Percentiles rank a stretch among this genome's conserved stretches.
Conservation (phyloP, 2,329 filamentous ascomycete species). For the Colletotrichum noveboracense region DNA sequence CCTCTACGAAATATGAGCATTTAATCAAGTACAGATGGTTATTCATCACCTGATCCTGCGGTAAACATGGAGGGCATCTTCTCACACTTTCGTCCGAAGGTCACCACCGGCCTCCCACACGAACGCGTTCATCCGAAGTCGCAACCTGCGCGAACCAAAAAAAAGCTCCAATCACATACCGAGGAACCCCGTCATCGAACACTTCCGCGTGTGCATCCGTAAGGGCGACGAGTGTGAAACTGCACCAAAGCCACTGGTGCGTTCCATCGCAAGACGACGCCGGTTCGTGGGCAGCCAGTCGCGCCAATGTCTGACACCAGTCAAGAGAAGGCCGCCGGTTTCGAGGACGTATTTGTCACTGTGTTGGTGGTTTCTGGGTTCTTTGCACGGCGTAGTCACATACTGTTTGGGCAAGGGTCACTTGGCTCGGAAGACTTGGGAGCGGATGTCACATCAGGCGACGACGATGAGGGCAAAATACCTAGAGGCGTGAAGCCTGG, state of each 20-base stretch:
- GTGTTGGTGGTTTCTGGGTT: background rate
- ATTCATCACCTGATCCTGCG: background rate
- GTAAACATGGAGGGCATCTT: background rate
- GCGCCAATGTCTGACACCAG: background rate
- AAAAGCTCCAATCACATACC: background rate
- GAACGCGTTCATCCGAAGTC: background rate
- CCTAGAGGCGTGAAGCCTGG: background rate
- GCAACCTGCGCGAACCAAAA: background rate
- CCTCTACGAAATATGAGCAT: background rate
- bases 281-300: background rate
- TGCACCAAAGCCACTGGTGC: background rate
- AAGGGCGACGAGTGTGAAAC: background rate
- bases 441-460: background rate
- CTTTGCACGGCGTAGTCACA: accelerated
- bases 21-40: too few relatives aligned
- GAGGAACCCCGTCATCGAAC: background rate
- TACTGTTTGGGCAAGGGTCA: background rate
- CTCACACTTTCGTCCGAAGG: background rate
- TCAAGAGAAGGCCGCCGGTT: background rate
- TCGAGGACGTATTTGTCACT: background rate
- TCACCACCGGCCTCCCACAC: background rate
- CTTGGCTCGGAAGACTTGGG: accelerated
- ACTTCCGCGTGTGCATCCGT: background rate
- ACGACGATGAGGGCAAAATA: background rate
- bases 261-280: background rate